These are phyloP conservation scores for Candida buenavistaensis DNA, from an alignment of 1,139 yeast species.

Conservation along the genomic window DNA sequence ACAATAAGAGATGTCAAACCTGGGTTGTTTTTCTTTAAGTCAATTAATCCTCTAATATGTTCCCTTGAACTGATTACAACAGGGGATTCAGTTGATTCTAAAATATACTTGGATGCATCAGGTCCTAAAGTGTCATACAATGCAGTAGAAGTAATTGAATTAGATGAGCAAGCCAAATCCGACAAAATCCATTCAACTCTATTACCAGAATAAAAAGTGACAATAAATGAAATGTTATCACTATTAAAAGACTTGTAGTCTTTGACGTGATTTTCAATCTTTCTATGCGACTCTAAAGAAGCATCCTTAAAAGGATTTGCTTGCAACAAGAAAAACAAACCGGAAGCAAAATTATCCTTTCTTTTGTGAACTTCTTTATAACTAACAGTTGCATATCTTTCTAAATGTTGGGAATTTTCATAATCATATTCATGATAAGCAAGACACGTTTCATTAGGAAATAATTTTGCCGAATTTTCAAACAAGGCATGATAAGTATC, in stretches of 20 bases:
- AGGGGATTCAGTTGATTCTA: slow-evolving; percentile 37
- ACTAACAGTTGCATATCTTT: slow-evolving; percentile 19
- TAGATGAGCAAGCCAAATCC: slow-evolving; percentile 38
- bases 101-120: slow-evolving; percentile 33
- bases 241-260: slow-evolving; percentile 22
- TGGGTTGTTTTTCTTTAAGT: slow-evolving; percentile 27
- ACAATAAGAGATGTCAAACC: slow-evolving; percentile 28
- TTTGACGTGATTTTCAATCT: slow-evolving; percentile 26
- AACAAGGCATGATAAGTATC: slow-evolving; percentile 31
- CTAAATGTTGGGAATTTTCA: slow-evolving; percentile 21
- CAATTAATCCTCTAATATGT: slow-evolving; percentile 27
- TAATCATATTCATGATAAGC: slow-evolving; percentile 34
- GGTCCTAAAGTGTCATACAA: slow-evolving; percentile 43
- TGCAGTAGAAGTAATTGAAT: slow-evolving; percentile 38
- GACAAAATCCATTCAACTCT: slow-evolving; percentile 40
- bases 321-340: slow-evolving; percentile 30
- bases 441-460: slow-evolving; percentile 27
- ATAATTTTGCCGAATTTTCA: slow-evolving; percentile 20
- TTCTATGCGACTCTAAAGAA: slow-evolving; percentile 23
- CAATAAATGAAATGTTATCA: slow-evolving; percentile 31
- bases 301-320: slow-evolving; percentile 28
- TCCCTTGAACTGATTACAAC: slow-evolving; percentile 33
- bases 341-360: slow-evolving; percentile 30
- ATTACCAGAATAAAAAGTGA: slow-evolving; percentile 36
- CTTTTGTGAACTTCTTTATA: slow-evolving; percentile 23